A percentile compares a stretch with the other conserved stretches of the same genome.
Conservation (phyloP, 2,329 filamentous ascomycete species). For the Catunica adiposa region DNA sequence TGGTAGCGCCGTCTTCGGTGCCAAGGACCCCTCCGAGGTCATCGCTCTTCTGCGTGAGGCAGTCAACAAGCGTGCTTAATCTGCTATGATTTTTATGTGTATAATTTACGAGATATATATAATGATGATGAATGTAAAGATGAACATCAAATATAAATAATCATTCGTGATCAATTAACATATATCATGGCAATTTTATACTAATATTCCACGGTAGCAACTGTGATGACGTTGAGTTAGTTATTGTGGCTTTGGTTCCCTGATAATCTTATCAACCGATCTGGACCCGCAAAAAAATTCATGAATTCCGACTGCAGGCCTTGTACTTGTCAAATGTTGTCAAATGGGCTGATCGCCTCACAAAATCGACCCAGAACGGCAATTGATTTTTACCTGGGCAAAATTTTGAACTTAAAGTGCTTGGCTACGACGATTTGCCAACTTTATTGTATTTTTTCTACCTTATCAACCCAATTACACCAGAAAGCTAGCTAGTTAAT, state of each 20-base stretch:
- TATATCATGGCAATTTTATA: background rate
- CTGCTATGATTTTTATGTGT: background rate
- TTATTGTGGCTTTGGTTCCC: slow-evolving; percentile 1
- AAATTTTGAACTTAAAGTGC: slow-evolving; percentile 1
- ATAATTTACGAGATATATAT: background rate
- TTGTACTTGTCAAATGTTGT: slow-evolving; percentile 3
- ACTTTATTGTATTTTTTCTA: background rate
- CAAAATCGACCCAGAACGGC: slow-evolving; percentile 9
- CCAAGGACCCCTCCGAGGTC: slow-evolving; percentile 71
- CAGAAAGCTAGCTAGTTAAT: background rate
- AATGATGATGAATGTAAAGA: background rate
- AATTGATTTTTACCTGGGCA: slow-evolving; percentile 2
- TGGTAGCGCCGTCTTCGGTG: slow-evolving; percentile 88
- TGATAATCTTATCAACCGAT: slow-evolving; percentile 13
- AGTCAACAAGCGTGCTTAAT: slow-evolving; percentile 46
- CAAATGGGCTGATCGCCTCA: slow-evolving; percentile 12
- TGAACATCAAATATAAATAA: background rate
- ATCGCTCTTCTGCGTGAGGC: slow-evolving; percentile 66
- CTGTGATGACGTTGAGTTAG: background rate
- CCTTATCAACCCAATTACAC: background rate
- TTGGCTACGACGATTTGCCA: background rate
- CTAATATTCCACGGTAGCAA: background rate
- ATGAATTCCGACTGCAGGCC: slow-evolving; percentile 2
- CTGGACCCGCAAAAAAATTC: slow-evolving; percentile 12
- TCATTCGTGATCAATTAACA: background rate